Conservation (phyloP, 768 basidiomycete species). For the Coprinopsis cinerea region DNA sequence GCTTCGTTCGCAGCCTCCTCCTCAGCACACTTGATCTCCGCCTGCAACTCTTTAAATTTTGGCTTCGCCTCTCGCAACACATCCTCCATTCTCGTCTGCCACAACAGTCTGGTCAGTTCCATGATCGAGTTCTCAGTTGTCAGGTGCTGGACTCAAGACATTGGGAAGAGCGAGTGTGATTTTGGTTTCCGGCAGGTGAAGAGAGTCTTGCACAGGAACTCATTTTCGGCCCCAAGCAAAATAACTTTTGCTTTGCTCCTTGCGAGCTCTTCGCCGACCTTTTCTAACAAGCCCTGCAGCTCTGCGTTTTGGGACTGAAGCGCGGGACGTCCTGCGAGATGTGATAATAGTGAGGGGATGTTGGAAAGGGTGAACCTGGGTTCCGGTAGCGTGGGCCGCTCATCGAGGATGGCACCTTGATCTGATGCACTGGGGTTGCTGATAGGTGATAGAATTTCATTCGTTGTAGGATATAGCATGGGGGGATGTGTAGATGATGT, state of each 20-base stretch:
- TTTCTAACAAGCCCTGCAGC: constrained; percentile 12
- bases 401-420: too few relatives aligned
- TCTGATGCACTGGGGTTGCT: too few relatives aligned
- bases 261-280: constrained; percentile 16
- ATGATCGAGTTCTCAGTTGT: constrained; percentile 16
- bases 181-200: constrained; percentile 17
- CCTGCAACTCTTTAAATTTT: constrained; percentile 8
- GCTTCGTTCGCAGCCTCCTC: too few relatives aligned
- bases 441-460: too few relatives aligned
- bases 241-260: constrained; percentile 17
- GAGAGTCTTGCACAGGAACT: constrained; percentile 15
- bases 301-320: constrained; percentile 10
- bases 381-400: too few relatives aligned
- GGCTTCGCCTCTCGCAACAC: constrained; percentile 1
- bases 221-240: constrained; percentile 26
- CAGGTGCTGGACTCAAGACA: constrained; percentile 18
- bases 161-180: constrained; percentile 13
- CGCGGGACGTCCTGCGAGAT: constrained; percentile 4
- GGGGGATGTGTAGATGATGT: too few relatives aligned
- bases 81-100: constrained; percentile 8
- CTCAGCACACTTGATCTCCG: constrained; percentile 7
- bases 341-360: constrained; percentile 10
- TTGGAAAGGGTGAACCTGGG: too few relatives aligned
- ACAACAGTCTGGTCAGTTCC: constrained; percentile 11
- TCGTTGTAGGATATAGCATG: too few relatives aligned